Evolutionary conservation across 345 rosid species (phyloP).

Genomic region (Gossypium stocksii): DNA sequence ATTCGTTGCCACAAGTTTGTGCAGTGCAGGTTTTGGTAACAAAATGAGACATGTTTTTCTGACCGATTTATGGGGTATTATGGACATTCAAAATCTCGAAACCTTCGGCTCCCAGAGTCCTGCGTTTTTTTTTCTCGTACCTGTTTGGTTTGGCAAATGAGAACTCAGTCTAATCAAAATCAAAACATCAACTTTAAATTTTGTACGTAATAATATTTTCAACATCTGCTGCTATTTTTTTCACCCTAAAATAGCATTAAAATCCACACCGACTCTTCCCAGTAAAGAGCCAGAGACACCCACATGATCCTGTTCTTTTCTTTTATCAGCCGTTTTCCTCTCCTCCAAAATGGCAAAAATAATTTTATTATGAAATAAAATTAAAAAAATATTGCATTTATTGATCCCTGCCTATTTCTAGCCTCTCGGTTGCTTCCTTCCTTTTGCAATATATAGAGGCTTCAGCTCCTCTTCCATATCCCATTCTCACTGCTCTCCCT

Average conservation of each 20-base stretch:
- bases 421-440: conserved; percentile 49
- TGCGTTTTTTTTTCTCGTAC: neutral
- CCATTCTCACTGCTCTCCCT: conserved; percentile 23
- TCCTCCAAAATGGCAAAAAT: conserved; percentile 17
- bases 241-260: conserved; percentile 33
- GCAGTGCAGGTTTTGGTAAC: neutral
- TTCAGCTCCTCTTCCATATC: conserved; percentile 20
- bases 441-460: conserved; percentile 46
- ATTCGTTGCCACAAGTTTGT: neutral
- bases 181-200: neutral
- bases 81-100: neutral
- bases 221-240: too few relatives aligned
- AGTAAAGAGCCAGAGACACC: conserved; percentile 40
- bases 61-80: neutral
- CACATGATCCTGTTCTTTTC: conserved; percentile 63
- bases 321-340: conserved; percentile 37
- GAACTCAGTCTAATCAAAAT: neutral
- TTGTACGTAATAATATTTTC: too few relatives aligned
- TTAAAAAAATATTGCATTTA: conserved; percentile 26
- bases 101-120: neutral
- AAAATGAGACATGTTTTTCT: neutral
- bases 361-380: neutral
- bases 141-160: neutral
- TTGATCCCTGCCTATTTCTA: conserved; percentile 27
- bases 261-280: conserved; percentile 58